phyloP scores from a whole-genome alignment of 768 basidiomycete species.

The Lentinula lateritia region DNA sequence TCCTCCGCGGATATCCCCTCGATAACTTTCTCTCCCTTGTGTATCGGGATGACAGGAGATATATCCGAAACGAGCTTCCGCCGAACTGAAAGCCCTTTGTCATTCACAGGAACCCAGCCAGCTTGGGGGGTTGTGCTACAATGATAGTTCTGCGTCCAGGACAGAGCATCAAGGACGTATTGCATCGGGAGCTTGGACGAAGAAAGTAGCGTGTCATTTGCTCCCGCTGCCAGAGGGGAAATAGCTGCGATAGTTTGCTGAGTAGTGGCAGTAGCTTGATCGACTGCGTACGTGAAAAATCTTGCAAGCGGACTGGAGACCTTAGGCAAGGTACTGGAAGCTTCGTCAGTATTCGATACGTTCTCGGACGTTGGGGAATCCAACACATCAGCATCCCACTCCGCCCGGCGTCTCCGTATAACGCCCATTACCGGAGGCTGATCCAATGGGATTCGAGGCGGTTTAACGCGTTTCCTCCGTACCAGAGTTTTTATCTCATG shows the following conservation, averaged over 20 bases:
- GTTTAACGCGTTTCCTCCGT: conserved; percentile 84
- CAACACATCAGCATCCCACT: conserved; percentile 61
- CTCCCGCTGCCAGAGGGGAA: conserved; percentile 45
- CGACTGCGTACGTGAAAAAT: conserved; percentile 72
- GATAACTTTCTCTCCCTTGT: conserved; percentile 86
- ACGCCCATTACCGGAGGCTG: conserved; percentile 80
- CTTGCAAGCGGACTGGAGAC: conserved; percentile 65
- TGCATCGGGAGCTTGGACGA: conserved; percentile 68
- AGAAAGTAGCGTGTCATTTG: conserved; percentile 38
- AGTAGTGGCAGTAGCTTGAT: conserved; percentile 67
- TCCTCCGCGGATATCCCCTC: conserved; percentile 94
- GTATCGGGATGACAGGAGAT: conserved; percentile 76
- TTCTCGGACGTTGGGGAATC: conserved; percentile 14
- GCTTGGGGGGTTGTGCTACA: conserved; percentile 38
- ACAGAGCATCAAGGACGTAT: conserved; percentile 75
- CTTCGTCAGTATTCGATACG: conserved; percentile 9
- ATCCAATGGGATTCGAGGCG: conserved; percentile 83
- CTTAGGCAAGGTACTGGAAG: conserved; percentile 38
- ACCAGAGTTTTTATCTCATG: conserved; percentile 77
- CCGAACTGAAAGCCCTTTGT: conserved; percentile 42
- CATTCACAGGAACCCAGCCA: conserved; percentile 75
- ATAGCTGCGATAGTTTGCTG: conserved; percentile 77
- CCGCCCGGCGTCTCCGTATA: conserved; percentile 62
- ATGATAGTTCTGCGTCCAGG: conserved; percentile 74
- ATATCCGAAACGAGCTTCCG: conserved; percentile 73